Conservation (phyloP, 768 basidiomycete species). For the Leccinum aurantiacum region DNA sequence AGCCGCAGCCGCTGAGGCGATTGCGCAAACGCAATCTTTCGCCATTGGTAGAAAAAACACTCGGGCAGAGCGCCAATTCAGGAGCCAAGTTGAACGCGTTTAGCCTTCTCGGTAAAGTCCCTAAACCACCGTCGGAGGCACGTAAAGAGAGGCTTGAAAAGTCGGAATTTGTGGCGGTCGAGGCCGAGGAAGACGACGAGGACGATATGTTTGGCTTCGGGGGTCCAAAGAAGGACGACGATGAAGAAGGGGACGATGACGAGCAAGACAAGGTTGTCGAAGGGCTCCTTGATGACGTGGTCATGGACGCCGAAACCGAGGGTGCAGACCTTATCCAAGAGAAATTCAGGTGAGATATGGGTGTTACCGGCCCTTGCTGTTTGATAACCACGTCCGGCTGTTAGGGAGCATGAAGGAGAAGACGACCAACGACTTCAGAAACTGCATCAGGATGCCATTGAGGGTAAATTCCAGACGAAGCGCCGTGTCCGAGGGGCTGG, state of each 20-base stretch:
- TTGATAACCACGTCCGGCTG: slow-evolving; percentile 4
- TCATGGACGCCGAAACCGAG: slow-evolving; percentile 67
- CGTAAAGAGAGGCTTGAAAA: slow-evolving; percentile 40
- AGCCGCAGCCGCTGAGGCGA: slow-evolving; percentile 24
- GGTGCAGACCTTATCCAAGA: slow-evolving; percentile 43
- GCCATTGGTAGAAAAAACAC: slow-evolving; percentile 21
- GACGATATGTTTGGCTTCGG: slow-evolving; percentile 70
- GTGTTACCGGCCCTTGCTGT: neutral
- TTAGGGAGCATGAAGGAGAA: slow-evolving; percentile 64
- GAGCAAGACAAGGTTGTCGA: slow-evolving; percentile 60
- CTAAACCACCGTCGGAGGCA: slow-evolving; percentile 23
- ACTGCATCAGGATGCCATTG: slow-evolving; percentile 55
- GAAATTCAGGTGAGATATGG: slow-evolving; percentile 61
- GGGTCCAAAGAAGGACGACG: slow-evolving; percentile 33
- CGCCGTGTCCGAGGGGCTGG: slow-evolving; percentile 58
- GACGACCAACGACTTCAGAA: slow-evolving; percentile 65
- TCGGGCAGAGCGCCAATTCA: slow-evolving; percentile 7
- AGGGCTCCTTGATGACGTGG: slow-evolving; percentile 67
- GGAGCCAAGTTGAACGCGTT: slow-evolving; percentile 47
- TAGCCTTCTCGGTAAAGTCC: slow-evolving; percentile 35
- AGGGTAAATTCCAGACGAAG: slow-evolving; percentile 65
- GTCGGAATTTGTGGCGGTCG: slow-evolving; percentile 66
- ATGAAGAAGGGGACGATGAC: slow-evolving; percentile 63
- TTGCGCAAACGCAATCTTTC: slow-evolving; percentile 31
- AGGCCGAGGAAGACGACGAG: slow-evolving; percentile 84